Base-by-base conservation (phyloP, 2,329 filamentous ascomycete species). In the Aspergillus pseudoterreus region DNA sequence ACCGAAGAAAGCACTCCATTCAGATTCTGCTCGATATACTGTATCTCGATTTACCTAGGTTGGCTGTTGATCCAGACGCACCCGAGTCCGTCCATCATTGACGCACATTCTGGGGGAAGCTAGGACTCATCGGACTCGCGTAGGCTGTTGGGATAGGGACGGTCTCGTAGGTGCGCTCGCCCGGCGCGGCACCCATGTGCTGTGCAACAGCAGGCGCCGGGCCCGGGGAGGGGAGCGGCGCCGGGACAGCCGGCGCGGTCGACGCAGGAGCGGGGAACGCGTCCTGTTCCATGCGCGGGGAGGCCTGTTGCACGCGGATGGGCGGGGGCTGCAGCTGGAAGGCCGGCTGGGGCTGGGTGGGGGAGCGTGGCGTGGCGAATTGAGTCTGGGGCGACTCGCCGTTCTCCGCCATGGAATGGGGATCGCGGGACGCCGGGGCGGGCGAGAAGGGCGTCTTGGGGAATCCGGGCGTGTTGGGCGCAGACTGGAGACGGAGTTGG, bases 101-200 rank as follows among this genome's bases (percentile, higher is more conserved):
- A 38, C 56, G 60, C 46, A 49, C 51, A 38, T 56, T 57, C 36
- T 64, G 56, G 14, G 64, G 69, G 59, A 75, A 74, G 22, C 64
- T 66, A 19, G 75, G 75, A 47, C 70, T 75, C 50, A 77, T 65
- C 6, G 77, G 74, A 50, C 71, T 75, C 6, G 80, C 76, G 67
- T 96, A 96, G 0, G 91, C 88, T 5, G 88, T 88, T 0, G 92
- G 92, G 53, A 96, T 96, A 0, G 92, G 90, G 30, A 96, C 92
- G 19, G 86, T 77, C 11, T 86, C 92, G 70, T 96, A 96, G 45
- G 85, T 83, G 62, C 87, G 83, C 78, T 96, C 92, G 44, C 91
- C 88, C 0, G 88, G 85, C 9, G 88, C 87, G 22, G 84, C 81
- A 10, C 80, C 81, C 15, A 85, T 84, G 59, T 90, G 88, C 45